Evolutionary conservation across 176 grass and related monocot genomes (phyloP).

Genomic region (Zea luxurians): DNA sequence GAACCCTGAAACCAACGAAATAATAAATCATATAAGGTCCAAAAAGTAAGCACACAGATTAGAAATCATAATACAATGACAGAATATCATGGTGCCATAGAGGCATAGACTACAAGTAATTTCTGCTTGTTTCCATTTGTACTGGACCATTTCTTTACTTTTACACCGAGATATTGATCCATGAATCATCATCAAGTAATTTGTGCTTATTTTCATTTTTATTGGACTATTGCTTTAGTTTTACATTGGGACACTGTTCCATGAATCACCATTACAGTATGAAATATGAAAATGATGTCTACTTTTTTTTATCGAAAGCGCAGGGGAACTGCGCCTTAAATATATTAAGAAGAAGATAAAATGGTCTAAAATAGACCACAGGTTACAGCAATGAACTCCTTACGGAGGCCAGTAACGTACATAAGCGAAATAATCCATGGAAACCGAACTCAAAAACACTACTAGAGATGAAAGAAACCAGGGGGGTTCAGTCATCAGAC

Average conservation of each 20-base stretch:
- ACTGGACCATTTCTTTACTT: background rate
- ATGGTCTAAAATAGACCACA: no score
- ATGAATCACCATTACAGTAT: constrained; percentile 22
- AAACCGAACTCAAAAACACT: no score
- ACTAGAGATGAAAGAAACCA: no score
- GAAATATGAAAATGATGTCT: background rate
- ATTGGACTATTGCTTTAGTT: constrained; percentile 1
- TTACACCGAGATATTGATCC: background rate
- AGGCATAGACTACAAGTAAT: constrained; percentile 25
- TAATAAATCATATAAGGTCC: constrained; percentile 2
- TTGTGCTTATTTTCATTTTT: constrained; percentile 15
- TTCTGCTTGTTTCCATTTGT: constrained; percentile 22
- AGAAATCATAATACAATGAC: background rate
- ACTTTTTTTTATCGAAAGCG: no score
- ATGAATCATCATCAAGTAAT: constrained; percentile 31
- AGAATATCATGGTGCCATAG: constrained; percentile 11
- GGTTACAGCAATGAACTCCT: no score
- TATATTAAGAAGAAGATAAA: no score
- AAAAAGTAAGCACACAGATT: constrained; percentile 32
- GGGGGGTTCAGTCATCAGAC: no score
- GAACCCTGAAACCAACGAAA: constrained; percentile 56
- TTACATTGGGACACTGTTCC: background rate
- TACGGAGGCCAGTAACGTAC: no score
- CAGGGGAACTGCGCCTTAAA: no score
- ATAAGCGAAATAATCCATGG: no score